Base-by-base conservation (phyloP, 140 eudicot genomes). In the Erigeron philadelphicus region DNA sequence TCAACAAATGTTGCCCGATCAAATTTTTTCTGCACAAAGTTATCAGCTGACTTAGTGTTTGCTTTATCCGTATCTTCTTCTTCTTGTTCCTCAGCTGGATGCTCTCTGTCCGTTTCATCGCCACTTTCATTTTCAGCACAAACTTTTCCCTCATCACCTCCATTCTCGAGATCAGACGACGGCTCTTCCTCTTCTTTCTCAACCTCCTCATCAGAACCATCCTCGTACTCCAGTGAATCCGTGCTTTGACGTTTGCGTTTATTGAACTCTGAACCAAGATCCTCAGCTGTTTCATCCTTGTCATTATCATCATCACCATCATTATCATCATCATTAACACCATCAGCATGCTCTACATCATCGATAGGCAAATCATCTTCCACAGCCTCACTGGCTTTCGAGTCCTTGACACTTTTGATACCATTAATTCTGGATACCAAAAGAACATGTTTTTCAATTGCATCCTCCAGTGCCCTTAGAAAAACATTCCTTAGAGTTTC, bases 141-240 rank as follows among this genome's bases (percentile, higher is more conserved):
- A 18, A 57, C 80, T 67, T 82, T 78, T 6, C 70, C 71, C 17
- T 68, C 74, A 63, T 72, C 87, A 50, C 42, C 69, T 61, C 68
- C 75, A 46, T 50, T 71, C 59, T 54, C 79, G 23, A 0, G 16
- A 16, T 82, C 88, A 11, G 75, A 71, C 38, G 77, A 52, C 8
- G 80, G 38, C 38, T 31, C 38, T 31, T 31, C 59, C 7, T 43
- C 89, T 53, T 66, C 84, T 72, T 75, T 83, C 47, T 41, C 77
- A 15, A 9, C 75, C 17, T 75, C 86, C 17, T 67, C 89, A 6
- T 81, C 90, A 35, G 79, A 53, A 46, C 53, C 84, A 70, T 94
- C 97, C n/a, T 83, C 96, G 19, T 94, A 94, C 45, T 94, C 99
- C 70, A 87, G 75, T 43, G 86, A 90, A 82, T 89, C 97, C 5